A percentile compares a stretch with the other conserved stretches of the same genome.
These are phyloP conservation scores for Microbotryomycetes sp. DNA, from an alignment of 1,284 basidiomycete genomes.

Conservation along the genomic window DNA sequence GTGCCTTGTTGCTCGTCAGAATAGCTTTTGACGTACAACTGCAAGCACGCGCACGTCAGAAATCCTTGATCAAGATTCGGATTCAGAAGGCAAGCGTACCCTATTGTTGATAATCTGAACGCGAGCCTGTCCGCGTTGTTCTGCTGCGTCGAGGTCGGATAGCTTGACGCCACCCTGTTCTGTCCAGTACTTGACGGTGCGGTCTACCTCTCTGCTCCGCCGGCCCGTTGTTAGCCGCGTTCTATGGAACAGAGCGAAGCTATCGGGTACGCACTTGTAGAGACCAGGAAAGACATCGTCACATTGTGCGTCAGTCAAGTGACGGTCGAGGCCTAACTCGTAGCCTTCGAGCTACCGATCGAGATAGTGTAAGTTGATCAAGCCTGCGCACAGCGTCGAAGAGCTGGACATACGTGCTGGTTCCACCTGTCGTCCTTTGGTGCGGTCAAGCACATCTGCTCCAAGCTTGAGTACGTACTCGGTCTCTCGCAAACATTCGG, in stretches of 20 bases:
- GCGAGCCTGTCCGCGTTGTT: slow-evolving; percentile 36
- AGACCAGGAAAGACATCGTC: slow-evolving; percentile 36
- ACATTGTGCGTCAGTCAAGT: slow-evolving; percentile 36
- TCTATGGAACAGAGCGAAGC: background rate
- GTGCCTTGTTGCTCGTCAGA: slow-evolving; percentile 31
- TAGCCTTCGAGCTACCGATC: slow-evolving; percentile 3
- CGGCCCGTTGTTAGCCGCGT: too few species aligned
- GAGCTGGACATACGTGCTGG: background rate
- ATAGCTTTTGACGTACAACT: slow-evolving; percentile 40
- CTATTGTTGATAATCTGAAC: slow-evolving; percentile 38
- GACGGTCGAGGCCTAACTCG: slow-evolving; percentile 20
- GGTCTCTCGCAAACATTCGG: background rate
- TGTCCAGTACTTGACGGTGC: slow-evolving; percentile 34
- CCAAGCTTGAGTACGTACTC: background rate
- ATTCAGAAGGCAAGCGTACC: slow-evolving; percentile 25
- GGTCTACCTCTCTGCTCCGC: slow-evolving; percentile 38
- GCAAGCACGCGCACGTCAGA: background rate
- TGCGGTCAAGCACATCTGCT: background rate
- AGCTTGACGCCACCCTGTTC: slow-evolving; percentile 36
- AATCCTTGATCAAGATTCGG: background rate
- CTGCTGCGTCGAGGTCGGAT: slow-evolving; percentile 38
- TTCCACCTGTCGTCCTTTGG: background rate
- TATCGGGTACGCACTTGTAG: slow-evolving; percentile 25
- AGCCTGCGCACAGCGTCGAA: background rate
- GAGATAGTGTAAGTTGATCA: background rate